Evolutionary conservation across 192 early-diverging fungal genomes (phyloP).

Genomic region (Gigaspora rosea): DNA sequence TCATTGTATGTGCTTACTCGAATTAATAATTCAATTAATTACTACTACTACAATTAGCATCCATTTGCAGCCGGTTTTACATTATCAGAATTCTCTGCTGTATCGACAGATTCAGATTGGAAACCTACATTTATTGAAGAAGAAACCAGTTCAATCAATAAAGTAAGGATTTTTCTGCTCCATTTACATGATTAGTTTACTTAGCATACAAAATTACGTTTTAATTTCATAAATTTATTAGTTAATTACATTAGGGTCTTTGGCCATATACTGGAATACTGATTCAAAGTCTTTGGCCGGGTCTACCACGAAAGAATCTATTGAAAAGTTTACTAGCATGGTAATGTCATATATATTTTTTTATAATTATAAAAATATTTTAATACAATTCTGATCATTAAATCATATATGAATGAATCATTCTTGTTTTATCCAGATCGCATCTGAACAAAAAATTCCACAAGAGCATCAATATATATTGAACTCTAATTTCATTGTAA

Average conservation of each 20-base stretch:
- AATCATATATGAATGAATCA: background rate
- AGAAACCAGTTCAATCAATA: slow-evolving; percentile 79
- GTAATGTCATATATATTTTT: slow-evolving; percentile 31
- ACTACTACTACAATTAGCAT: slow-evolving; percentile 38
- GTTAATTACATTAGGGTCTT: slow-evolving; percentile 63
- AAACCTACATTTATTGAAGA: slow-evolving; percentile 77
- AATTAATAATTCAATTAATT: background rate
- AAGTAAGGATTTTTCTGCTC: slow-evolving; percentile 56
- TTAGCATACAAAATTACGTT: background rate
- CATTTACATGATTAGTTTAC: background rate
- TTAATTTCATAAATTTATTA: slow-evolving; percentile 11
- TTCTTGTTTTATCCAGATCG: slow-evolving; percentile 55
- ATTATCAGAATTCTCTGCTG: slow-evolving; percentile 85
- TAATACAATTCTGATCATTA: background rate
- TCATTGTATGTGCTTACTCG: background rate
- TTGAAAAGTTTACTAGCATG: slow-evolving; percentile 48
- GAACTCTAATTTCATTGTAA: slow-evolving; percentile 26
- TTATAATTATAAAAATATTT: background rate
- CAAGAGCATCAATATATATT: slow-evolving; percentile 81
- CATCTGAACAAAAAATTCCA: slow-evolving; percentile 57
- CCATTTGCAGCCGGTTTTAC: slow-evolving; percentile 90
- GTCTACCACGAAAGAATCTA: slow-evolving; percentile 48
- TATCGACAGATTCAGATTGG: slow-evolving; percentile 89
- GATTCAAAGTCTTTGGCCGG: slow-evolving; percentile 63
- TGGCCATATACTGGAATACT: slow-evolving; percentile 91